These are phyloP conservation scores for Geotrichum phurueaensis DNA, from an alignment of 1,139 yeast species.

Conservation along the genomic window DNA sequence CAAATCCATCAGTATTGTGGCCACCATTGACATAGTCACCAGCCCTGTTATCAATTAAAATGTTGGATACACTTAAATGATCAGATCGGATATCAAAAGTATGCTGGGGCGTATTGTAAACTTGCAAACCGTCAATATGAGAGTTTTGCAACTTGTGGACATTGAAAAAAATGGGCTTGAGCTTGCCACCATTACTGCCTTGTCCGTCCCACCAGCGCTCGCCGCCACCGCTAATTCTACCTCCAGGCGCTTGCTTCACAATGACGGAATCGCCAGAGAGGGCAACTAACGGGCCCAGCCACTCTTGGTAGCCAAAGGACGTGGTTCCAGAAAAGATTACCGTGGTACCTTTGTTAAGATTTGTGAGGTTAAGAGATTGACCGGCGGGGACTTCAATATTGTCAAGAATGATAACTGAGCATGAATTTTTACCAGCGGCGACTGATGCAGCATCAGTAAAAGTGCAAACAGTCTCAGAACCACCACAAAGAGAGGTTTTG, in stretches of 20 bases:
- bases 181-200: conserved; percentile 6
- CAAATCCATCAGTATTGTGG: conserved; percentile 10
- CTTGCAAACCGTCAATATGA: background rate
- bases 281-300: conserved; percentile 7
- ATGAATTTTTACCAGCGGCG: conserved; percentile 1
- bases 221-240: conserved; percentile 4
- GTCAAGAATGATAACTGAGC: conserved; percentile 1
- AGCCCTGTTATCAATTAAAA: conserved; percentile 1
- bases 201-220: conserved; percentile 10
- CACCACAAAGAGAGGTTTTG: background rate
- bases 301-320: conserved; percentile 1
- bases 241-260: conserved; percentile 5
- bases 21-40: background rate
- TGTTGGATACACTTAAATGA: background rate
- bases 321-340: conserved; percentile 9
- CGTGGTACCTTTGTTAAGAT: conserved; percentile 3
- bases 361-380: conserved; percentile 2
- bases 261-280: conserved; percentile 1
- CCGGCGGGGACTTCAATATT: conserved; percentile 9
- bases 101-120: conserved; percentile 8
- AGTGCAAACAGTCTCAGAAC: background rate
- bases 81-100: conserved; percentile 5
- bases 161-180: conserved; percentile 5
- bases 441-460: conserved; percentile 1
- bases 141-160: conserved; percentile 1